Evolutionary conservation across 139 green algal genomes (phyloP).

Genomic region (Choricystis sp.): DNA sequence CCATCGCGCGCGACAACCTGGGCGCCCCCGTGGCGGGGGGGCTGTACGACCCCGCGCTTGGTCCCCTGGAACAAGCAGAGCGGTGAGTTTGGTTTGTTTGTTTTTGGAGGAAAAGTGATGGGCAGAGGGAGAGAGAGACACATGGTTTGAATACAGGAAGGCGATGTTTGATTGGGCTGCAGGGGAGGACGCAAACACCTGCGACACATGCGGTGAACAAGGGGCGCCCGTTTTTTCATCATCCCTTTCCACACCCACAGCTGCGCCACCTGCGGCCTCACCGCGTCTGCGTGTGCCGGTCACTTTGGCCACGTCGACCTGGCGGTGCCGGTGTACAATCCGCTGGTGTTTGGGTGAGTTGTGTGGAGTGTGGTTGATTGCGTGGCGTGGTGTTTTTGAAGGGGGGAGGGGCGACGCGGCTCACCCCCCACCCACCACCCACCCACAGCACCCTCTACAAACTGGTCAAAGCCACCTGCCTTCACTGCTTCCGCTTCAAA

Average conservation of each 20-base stretch:
- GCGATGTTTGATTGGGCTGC: background rate
- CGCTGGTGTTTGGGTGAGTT: constrained; percentile 71
- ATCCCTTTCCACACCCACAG: constrained; percentile 16
- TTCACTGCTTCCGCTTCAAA: constrained; percentile 80
- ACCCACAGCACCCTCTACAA: constrained; percentile 59
- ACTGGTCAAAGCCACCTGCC: constrained; percentile 68
- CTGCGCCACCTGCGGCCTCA: constrained; percentile 76
- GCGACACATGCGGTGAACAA: background rate
- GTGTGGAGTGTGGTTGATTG: no score
- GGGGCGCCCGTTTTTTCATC: background rate
- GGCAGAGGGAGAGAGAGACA: background rate
- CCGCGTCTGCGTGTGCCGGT: constrained; percentile 58
- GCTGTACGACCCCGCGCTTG: constrained; percentile 81
- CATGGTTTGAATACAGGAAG: background rate
- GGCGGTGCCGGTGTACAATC: constrained; percentile 93
- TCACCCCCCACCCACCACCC: background rate
- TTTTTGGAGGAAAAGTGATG: background rate
- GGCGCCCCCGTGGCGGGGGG: constrained; percentile 57
- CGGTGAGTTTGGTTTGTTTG: constrained; percentile 19
- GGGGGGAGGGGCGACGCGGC: background rate
- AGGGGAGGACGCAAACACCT: background rate
- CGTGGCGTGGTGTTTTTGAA: no score
- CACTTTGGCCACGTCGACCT: constrained; percentile 97
- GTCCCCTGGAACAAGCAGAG: constrained; percentile 50
- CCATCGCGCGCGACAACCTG: constrained; percentile 69